These are phyloP conservation scores for Pyrenochaeta sp. DNA, from an alignment of 2,329 filamentous ascomycete species.

Conservation along the genomic window DNA sequence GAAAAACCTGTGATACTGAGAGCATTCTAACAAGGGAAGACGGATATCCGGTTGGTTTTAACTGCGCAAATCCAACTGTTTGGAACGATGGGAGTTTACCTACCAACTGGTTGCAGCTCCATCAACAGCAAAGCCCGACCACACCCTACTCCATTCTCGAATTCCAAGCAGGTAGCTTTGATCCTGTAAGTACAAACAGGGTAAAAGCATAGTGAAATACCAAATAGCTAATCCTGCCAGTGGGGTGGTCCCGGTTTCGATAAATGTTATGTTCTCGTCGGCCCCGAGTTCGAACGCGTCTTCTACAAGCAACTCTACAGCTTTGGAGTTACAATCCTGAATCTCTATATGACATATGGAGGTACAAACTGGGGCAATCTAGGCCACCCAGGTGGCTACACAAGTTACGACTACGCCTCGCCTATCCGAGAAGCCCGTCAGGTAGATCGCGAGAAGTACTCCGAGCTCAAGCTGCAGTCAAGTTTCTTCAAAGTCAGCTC, in stretches of 20 bases:
- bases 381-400: constrained; percentile 66
- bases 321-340: constrained; percentile 72
- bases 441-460: constrained; percentile 77
- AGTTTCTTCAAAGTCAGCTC: constrained; percentile 78
- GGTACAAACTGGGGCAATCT: constrained; percentile 82
- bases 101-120: constrained; percentile 61
- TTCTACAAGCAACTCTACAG: constrained; percentile 80
- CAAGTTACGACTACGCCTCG: constrained; percentile 67
- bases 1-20: not conserved
- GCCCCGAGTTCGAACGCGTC: constrained; percentile 77
- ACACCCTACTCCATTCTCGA: constrained; percentile 72
- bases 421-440: constrained; percentile 73
- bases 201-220: not conserved
- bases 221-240: not conserved
- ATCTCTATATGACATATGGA: constrained; percentile 79
- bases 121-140: constrained; percentile 67
- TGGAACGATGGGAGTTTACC: constrained; percentile 68
- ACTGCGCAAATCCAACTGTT: constrained; percentile 66
- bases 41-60: constrained; percentile 47
- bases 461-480: constrained; percentile 77
- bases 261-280: constrained; percentile 70
- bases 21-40: too few relatives aligned
- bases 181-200: constrained; percentile 58
- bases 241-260: constrained; percentile 77
- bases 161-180: constrained; percentile 76